Base-by-base conservation (phyloP, 768 basidiomycete genomes). In the Sporobolomyces roseus region DNA sequence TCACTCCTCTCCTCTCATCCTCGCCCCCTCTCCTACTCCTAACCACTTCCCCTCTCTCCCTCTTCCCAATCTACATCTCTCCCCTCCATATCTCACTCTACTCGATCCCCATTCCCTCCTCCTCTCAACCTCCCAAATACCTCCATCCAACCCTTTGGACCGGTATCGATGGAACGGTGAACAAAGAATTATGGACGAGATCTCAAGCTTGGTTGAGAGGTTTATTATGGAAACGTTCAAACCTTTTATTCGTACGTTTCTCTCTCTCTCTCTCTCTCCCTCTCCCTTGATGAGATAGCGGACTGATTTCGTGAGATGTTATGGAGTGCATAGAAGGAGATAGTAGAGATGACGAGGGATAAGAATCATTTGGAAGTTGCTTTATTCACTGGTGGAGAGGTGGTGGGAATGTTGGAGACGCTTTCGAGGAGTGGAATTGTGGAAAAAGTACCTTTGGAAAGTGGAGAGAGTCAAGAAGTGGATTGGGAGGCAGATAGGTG, bases 121-220 rank as follows among this genome's bases (percentile, higher is more conserved):
- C n/a, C 51, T 53, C 45, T 25, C 17, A 4, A 2, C 25, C 10
- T 29, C 14, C 46, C n/a, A 19, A 1, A 17, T 9, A 41, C 38
- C 38, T 9, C 38, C 12, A n/a, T 46, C 45, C 13, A 46, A 46
- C 21, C 7, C 45, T 53, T 8, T 72, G 71, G 71, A 30, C n/a
- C 21, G 63, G 48, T 29, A 19, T 60, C 5, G 4, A 38, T 19
- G 71, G 66, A 12, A 41, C 58, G 19, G 14, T 54, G 33, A 36
- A 58, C 35, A n/a, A 16, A 17, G 43, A 52, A n/a, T 5, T 63
- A 2, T 72, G 66, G 66, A 23, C 52, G 43, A 51, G 59, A 19
- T 45, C 62, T 16, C 14, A 23, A 1, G 53, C 38, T 8, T 67
- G 61, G 58, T 30, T 72, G 43, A 60, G 60, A 53, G 63, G 70